Conservation (phyloP, 352 stramenopile genomes). For the Phytopythium aichiense region DNA sequence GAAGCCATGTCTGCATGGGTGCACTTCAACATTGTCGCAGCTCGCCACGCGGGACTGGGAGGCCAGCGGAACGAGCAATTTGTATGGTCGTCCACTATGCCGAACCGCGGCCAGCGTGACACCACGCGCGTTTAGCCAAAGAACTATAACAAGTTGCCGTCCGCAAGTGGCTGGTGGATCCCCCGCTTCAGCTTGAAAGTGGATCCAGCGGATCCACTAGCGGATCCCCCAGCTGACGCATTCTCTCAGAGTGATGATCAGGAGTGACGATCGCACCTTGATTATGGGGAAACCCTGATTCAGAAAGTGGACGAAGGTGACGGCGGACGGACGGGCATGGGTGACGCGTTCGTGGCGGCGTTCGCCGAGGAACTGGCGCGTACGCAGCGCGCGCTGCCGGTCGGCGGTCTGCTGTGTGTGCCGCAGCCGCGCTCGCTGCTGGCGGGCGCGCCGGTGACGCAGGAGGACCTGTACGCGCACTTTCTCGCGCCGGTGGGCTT, state of each 20-base stretch:
- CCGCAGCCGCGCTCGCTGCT: conserved; percentile 60
- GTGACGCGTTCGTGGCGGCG: conserved; percentile 39
- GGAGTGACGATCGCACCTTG: too few species aligned
- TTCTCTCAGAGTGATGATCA: too few species aligned
- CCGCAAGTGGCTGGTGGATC: background rate
- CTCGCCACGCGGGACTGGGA: conserved; percentile 1
- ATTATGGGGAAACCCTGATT: background rate
- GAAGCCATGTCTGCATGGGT: background rate
- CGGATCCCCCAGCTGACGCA: too few species aligned
- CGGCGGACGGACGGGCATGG: conserved; percentile 13
- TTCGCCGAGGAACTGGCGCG: conserved; percentile 36
- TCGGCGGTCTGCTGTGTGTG: conserved; percentile 58
- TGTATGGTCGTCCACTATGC: background rate
- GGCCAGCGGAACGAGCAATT: background rate
- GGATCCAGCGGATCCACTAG: too few species aligned
- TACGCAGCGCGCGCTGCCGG: conserved; percentile 49
- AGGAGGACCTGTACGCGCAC: conserved; percentile 52
- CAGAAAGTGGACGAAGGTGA: background rate
- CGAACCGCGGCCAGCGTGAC: background rate
- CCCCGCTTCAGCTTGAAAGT: background rate
- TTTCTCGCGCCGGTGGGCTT: conserved; percentile 35
- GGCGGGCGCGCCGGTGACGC: conserved; percentile 26
- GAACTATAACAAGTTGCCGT: background rate
- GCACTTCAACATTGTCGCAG: background rate
- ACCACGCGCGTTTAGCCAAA: background rate